A percentile compares a stretch with the other conserved stretches of the same genome.
Evolutionary conservation across 345 rosid genomes (phyloP).

Genomic region (Boechera stricta): DNA sequence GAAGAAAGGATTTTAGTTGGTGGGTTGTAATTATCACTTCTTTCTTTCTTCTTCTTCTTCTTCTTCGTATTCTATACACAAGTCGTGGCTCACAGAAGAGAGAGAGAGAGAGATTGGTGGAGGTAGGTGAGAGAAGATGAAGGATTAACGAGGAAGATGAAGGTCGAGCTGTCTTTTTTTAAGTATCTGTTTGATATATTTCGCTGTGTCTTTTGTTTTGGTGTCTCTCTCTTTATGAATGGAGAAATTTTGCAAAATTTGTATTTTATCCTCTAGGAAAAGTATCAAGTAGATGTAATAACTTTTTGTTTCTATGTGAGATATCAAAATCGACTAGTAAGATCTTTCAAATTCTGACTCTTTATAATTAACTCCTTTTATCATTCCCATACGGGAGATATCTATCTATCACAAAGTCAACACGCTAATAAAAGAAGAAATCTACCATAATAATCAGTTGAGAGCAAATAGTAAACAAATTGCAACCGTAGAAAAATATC

Average conservation of each 20-base stretch:
- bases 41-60: neutral
- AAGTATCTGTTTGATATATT: neutral
- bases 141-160: slow-evolving; percentile 42
- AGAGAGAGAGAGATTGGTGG: slow-evolving; percentile 38
- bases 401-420: neutral
- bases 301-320: slow-evolving; percentile 26
- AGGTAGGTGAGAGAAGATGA: slow-evolving; percentile 40
- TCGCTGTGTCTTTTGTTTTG: neutral
- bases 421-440: neutral
- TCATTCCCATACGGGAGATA: neutral
- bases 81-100: slow-evolving; percentile 16
- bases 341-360: neutral
- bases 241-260: neutral
- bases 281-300: neutral
- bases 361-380: neutral
- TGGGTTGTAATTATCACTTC: slow-evolving; percentile 61
- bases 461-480: neutral
- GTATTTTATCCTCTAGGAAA: neutral
- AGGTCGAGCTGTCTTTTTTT: slow-evolving; percentile 36
- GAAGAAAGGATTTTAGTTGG: slow-evolving; percentile 66
- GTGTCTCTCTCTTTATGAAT: neutral
- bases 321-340: neutral
- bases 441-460: neutral
- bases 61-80: slow-evolving; percentile 26
- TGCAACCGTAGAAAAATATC: too few species aligned